phyloP scores from a whole-genome alignment of 2,329 filamentous ascomycete genomes.

The Epichloe elymi region DNA sequence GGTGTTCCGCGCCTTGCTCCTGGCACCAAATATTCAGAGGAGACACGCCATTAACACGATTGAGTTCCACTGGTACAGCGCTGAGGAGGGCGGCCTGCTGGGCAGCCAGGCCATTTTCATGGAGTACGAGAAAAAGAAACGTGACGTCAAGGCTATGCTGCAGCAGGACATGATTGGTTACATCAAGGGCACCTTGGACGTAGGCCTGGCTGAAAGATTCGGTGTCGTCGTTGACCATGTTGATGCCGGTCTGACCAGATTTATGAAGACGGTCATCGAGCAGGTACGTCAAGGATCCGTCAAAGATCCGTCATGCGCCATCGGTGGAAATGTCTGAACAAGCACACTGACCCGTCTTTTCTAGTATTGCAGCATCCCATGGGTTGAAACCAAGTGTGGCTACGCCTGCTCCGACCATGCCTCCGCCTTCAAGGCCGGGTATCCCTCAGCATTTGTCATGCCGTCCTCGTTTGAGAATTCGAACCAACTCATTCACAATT shows the following conservation, averaged over 20 bases:
- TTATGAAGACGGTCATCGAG: slow-evolving; percentile 80
- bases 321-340: not conserved
- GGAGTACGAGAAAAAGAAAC: slow-evolving; percentile 57
- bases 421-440: slow-evolving; percentile 59
- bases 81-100: slow-evolving; percentile 76
- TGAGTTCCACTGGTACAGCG: slow-evolving; percentile 95
- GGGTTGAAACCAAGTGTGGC: slow-evolving; percentile 75
- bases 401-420: slow-evolving; percentile 73
- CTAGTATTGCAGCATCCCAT: slow-evolving; percentile 82
- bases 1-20: slow-evolving; percentile 68
- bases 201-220: slow-evolving; percentile 70
- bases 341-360: not conserved
- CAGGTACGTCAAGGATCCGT: slow-evolving; percentile 18
- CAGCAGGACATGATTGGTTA: slow-evolving; percentile 98
- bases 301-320: not conserved
- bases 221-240: slow-evolving; percentile 92
- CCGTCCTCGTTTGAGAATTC: slow-evolving; percentile 56
- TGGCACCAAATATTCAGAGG: slow-evolving; percentile 56
- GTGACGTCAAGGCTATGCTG: slow-evolving; percentile 87
- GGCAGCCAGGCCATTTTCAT: slow-evolving; percentile 85
- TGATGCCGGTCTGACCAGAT: slow-evolving; percentile 66
- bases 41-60: slow-evolving; percentile 75
- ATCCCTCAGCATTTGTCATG: slow-evolving; percentile 64
- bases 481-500: slow-evolving; percentile 57
- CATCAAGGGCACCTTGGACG: slow-evolving; percentile 67